Base-by-base conservation (phyloP, 495 filamentous ascomycete species). In the Penicilliopsis zonata region DNA sequence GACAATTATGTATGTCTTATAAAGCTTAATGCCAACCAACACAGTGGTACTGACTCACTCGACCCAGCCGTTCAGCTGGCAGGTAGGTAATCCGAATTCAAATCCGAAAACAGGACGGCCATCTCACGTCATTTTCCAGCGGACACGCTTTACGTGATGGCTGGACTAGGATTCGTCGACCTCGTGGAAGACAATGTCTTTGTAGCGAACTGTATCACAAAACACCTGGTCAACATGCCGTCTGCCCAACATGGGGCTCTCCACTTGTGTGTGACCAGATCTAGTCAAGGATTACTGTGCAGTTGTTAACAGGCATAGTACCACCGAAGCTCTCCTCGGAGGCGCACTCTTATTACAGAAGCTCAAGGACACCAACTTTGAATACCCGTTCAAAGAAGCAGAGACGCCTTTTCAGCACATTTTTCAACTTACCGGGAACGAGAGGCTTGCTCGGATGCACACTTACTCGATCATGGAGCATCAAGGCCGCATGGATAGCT, bases 401-500 rank as follows among this genome's bases (percentile, higher is more conserved):
- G 44, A 53, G 2, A 54, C 50, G 0, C 55, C 58, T 4, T 28
- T 58, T 4, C 58, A 62, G 19, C 50, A 60, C 27, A 54, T 50
- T 2, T 51, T 60, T 25, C 33, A 41, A 14, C 38, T 48, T 3
- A 54, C 59, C 46, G 58, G 56, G 8, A 27, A 57, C 8, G 21
- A 44, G 1, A 33, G 47, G 0, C 36, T 59, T 4, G 40, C 58
- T 9, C 25, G 44, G 2, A 26, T 53, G 16, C 56, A 62, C 21
- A 52, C 54, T 2, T 62, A 62, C 31, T 45, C 50, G 0, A 60
- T 60, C 17, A 60, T 62, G 52, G 52, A 50, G 16, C 39, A 34
- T 1, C 42, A 57, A 23, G 54, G 52, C 8, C 54, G 58, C 13
- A 57, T 62, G 49, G 50, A 52, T 16, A 60, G 56, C 35, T 62